Evolutionary conservation across 352 stramenopile genomes (phyloP), one percentile per base, ranked within the genome.

Genomic region (Pythium monospermum): DNA sequence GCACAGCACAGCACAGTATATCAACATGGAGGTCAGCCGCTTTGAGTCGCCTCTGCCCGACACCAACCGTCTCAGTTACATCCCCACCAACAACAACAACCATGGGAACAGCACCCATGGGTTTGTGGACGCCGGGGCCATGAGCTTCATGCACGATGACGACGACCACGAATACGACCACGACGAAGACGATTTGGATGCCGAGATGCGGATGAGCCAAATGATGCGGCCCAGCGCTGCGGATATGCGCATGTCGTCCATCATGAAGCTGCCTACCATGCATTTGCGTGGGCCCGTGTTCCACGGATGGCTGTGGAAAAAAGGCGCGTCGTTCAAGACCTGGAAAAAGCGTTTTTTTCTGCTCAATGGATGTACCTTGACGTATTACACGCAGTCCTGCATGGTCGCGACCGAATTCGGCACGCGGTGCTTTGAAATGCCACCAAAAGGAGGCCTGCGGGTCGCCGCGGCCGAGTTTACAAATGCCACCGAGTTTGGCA

Each of bases 311-410:
- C 74, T 88, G 31, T 88, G 77, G 77, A 88, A 88, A 54, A 73
- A 77, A 25, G 77, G 77, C 21, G 71, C 77, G 49, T 77, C 65
- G 16, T 85, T 88, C 47, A 85, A 85, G 62, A 86, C 77, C 43
- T 88, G 77, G 77, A 88, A 88, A 58, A 84, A 86, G 64, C 77
- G 77, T 38, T 88, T 86, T 46, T 88, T 88, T 48, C 46, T 88
- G 50, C 59, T 88, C 16, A 69, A 88, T 49, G 77, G 77, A 22
- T 67, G 59, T 48, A 71, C 73, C 18, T 61, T 88, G 37, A 86
- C 77, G 32, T 88, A 88, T 62, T 86, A 88, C 54, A 75, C 63
- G 27, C 77, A 88, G 55, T 72, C 61, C 49, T 88, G 77, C 49
- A 72, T 88, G 28, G 83, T 88, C 44, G 59, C 62, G 18, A 82